These are phyloP conservation scores for Fusarium agapanthi DNA, from an alignment of 2,329 filamentous ascomycete genomes.

Conservation along the genomic window DNA sequence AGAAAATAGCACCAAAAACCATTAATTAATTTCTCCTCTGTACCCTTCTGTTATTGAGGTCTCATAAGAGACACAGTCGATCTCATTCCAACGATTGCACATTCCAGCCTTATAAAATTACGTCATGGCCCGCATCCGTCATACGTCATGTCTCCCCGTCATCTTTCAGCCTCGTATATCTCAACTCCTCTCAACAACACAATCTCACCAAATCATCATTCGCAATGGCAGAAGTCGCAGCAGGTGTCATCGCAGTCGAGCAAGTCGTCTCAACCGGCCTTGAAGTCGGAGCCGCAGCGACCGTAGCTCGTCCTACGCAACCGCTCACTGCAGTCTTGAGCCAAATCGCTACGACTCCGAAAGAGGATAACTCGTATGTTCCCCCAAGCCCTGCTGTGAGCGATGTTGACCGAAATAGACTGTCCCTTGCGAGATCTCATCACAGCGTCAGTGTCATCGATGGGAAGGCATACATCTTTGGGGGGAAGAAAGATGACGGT, in stretches of 20 bases:
- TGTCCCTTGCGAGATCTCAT: slow-evolving; percentile 25
- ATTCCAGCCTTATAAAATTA: not conserved
- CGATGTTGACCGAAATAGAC: not conserved
- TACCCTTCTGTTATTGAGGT: not conserved
- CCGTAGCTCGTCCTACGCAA: slow-evolving; percentile 28
- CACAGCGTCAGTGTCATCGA: slow-evolving; percentile 28
- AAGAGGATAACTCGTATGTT: slow-evolving; percentile 13
- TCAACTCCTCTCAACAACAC: not conserved
- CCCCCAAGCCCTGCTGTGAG: fast-evolving
- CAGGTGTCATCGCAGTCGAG: slow-evolving; percentile 27
- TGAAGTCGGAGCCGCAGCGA: slow-evolving; percentile 28
- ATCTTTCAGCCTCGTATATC: not conserved
- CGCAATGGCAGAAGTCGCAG: slow-evolving; percentile 34
- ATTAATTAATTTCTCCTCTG: no score
- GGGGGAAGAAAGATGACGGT: slow-evolving; percentile 23
- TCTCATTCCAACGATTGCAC: not conserved
- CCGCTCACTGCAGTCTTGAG: slow-evolving; percentile 32
- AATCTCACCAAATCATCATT: not conserved
- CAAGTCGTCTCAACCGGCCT: slow-evolving; percentile 33
- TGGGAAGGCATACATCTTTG: slow-evolving; percentile 31
- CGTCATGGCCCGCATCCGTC: slow-evolving; percentile 15
- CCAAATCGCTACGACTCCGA: slow-evolving; percentile 27
- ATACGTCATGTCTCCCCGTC: slow-evolving; percentile 13
- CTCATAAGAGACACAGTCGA: not conserved
- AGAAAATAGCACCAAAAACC: fast-evolving